phyloP scores from a whole-genome alignment of 1,284 basidiomycete genomes.

The Takashimella tepidaria region DNA sequence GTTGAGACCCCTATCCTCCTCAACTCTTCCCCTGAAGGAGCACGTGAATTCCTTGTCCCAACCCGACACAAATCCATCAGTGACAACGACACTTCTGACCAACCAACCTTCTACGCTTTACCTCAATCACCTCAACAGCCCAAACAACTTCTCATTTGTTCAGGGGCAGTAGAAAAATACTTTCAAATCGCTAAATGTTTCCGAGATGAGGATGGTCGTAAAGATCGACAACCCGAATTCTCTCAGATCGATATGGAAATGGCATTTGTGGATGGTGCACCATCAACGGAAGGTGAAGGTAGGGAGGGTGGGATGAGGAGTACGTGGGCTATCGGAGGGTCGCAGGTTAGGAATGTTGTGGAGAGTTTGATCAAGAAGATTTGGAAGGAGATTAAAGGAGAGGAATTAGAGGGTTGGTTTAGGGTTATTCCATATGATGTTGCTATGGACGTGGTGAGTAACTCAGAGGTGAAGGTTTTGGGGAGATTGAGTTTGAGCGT shows the following conservation, averaged over 20 bases:
- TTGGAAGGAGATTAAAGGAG: constrained; percentile 61
- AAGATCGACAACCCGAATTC: constrained; percentile 93
- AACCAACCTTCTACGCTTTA: constrained; percentile 76
- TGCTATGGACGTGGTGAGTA: constrained; percentile 72
- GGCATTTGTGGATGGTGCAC: constrained; percentile 77
- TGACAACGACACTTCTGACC: constrained; percentile 5
- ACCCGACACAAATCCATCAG: constrained; percentile 53
- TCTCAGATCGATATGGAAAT: constrained; percentile 96
- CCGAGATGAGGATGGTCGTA: constrained; percentile 88
- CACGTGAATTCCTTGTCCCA: constrained; percentile 89
- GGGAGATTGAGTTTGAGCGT: too few relatives aligned
- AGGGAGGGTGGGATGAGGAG: constrained; percentile 34
- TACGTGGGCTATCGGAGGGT: constrained; percentile 76
- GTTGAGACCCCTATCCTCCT: constrained; percentile 92
- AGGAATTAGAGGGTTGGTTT: constrained; percentile 60
- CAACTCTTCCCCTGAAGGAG: constrained; percentile 88
- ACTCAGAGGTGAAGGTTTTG: background rate
- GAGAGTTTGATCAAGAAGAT: constrained; percentile 67
- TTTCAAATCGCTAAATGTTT: constrained; percentile 92
- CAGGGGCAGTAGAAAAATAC: constrained; percentile 82
- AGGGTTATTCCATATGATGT: constrained; percentile 76
- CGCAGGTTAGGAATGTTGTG: constrained; percentile 67
- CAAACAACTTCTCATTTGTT: constrained; percentile 87
- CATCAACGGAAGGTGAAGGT: constrained; percentile 21
- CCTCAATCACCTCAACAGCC: constrained; percentile 95